These are phyloP conservation scores for Paspalum vaginatum DNA, from an alignment of 176 grass and related monocot genomes.

Conservation along the genomic window DNA sequence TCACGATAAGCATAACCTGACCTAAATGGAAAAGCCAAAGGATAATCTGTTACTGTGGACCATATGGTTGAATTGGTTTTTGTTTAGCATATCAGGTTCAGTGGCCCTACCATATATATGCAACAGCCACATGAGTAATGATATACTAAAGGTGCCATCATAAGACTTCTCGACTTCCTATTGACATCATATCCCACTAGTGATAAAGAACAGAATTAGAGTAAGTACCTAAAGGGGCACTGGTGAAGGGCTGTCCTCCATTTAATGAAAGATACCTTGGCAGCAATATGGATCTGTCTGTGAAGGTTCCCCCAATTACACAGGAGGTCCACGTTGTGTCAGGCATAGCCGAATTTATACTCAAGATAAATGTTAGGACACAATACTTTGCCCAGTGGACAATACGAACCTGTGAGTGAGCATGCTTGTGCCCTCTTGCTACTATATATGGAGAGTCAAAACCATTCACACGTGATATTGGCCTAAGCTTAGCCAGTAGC, in stretches of 20 bases:
- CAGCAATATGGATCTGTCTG: not conserved
- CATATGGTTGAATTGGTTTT: not conserved
- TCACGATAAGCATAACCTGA: not conserved
- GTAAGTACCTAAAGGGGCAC: not conserved
- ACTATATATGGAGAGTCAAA: not conserved
- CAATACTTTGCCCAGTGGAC: not conserved
- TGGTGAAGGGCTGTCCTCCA: too few species aligned
- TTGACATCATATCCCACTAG: not conserved
- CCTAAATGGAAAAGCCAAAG: constrained; percentile 11
- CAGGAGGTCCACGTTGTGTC: constrained; percentile 4
- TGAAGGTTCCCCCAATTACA: not conserved
- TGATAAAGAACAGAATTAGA: not conserved
- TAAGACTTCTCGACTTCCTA: not conserved
- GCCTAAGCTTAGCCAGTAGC: not conserved
- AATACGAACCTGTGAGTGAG: not conserved
- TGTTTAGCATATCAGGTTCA: not conserved
- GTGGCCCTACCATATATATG: not conserved
- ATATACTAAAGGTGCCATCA: not conserved
- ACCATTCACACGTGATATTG: not conserved
- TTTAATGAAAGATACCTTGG: not conserved
- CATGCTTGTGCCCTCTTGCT: not conserved
- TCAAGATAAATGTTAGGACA: not conserved
- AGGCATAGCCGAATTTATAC: not conserved
- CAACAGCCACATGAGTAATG: not conserved
- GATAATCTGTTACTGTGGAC: not conserved